Conservation (phyloP, 1,284 basidiomycete genomes). For the Inonotus hispidus region DNA sequence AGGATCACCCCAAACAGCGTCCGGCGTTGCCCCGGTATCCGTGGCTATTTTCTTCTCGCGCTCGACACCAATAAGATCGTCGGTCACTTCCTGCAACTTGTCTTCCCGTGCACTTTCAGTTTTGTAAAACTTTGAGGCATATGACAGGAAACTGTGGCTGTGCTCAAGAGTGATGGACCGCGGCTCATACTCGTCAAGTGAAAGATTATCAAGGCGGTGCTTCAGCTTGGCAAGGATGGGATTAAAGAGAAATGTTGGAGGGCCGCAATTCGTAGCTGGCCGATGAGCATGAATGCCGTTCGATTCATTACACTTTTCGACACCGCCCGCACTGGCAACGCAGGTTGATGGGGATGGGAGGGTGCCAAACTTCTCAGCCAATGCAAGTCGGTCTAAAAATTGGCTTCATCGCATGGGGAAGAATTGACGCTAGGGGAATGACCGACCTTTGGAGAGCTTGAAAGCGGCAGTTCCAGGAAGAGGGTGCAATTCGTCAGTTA, state of each 20-base stretch:
- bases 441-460: too few species aligned
- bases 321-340: background rate
- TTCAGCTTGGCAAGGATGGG: background rate
- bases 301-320: background rate
- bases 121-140: too few species aligned
- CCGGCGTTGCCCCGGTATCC: background rate
- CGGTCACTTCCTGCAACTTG: too few species aligned
- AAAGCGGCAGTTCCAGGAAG: too few species aligned
- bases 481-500: background rate
- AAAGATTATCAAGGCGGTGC: background rate
- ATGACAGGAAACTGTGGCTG: too few species aligned
- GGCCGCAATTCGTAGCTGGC: background rate
- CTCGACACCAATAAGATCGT: too few species aligned
- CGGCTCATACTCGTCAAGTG: background rate
- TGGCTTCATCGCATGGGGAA: too few species aligned
- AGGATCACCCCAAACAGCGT: background rate
- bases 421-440: too few species aligned
- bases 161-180: background rate
- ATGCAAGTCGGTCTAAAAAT: too few species aligned
- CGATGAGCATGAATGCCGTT: background rate
- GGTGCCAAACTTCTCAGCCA: too few species aligned
- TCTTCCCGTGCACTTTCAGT: too few species aligned
- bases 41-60: too few species aligned
- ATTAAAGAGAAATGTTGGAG: background rate
- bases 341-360: background rate